phyloP scores from a whole-genome alignment of 305 asterid species.

The Rubia balearica region DNA sequence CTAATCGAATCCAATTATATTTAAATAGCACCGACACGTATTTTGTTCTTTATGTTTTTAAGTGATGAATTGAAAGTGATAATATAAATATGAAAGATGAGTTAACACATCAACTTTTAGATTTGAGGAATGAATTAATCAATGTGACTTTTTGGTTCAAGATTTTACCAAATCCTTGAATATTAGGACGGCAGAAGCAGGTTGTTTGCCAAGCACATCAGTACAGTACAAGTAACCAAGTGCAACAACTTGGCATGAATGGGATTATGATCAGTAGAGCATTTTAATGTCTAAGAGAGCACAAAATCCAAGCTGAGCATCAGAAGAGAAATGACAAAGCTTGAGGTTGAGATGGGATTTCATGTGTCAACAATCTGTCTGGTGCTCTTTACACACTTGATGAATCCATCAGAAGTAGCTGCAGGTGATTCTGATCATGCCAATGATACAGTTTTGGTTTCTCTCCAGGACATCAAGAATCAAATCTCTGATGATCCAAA shows the following conservation, averaged over 20 bases:
- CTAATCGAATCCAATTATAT: no score
- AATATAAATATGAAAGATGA: no score
- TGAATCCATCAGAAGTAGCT: not conserved
- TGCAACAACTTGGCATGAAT: not conserved
- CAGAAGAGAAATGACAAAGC: not conserved
- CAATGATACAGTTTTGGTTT: conserved; percentile 11
- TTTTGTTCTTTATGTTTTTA: no score
- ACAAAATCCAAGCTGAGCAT: not conserved
- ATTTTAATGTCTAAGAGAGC: not conserved
- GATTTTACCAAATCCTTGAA: not conserved
- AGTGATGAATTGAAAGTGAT: no score
- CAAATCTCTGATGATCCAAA: conserved; percentile 19
- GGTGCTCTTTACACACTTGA: not conserved
- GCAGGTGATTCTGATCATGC: not conserved
- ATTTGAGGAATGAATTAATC: no score
- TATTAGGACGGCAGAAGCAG: not conserved
- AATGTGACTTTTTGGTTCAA: not conserved
- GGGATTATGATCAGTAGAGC: not conserved
- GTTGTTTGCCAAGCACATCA: not conserved
- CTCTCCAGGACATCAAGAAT: conserved; percentile 12
- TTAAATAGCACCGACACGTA: no score
- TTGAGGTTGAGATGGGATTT: not conserved
- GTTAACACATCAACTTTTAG: no score
- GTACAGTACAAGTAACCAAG: no score
- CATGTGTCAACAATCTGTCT: not conserved